These are phyloP conservation scores for Carex kokanica DNA, from an alignment of 176 grass and related monocot species.

Conservation along the genomic window DNA sequence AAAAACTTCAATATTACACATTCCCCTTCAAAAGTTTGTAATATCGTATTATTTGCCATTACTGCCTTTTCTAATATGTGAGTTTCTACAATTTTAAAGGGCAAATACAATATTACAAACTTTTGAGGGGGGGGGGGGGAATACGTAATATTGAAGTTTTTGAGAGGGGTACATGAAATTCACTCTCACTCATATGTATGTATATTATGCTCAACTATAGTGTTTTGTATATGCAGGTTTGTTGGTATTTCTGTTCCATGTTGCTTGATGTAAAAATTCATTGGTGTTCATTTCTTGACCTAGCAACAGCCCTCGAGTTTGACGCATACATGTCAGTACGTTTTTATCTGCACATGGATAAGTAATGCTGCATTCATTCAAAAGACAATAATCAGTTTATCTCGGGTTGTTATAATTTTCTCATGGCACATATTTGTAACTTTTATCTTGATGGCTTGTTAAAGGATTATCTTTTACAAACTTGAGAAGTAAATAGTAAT, in stretches of 20 bases:
- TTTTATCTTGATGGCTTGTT: neutral
- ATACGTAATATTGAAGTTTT: no score
- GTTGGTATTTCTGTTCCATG: constrained; percentile 21
- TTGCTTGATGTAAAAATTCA: neutral
- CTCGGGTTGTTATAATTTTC: neutral
- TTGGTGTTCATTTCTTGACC: neutral
- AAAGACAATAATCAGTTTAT: neutral
- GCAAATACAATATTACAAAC: no score
- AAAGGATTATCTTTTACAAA: constrained; percentile 1
- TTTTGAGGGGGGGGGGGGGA: no score
- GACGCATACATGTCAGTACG: neutral
- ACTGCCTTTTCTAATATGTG: no score
- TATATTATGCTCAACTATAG: neutral
- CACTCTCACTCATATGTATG: neutral
- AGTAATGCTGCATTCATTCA: neutral
- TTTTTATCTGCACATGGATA: neutral
- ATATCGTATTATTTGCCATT: no score
- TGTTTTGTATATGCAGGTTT: constrained; percentile 2
- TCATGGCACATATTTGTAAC: neutral
- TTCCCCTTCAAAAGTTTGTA: no score
- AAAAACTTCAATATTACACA: no score
- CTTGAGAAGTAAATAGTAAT: neutral
- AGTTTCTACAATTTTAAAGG: no score
- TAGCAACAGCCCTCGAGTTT: neutral
- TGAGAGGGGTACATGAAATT: no score